phyloP scores from a whole-genome alignment of 2,329 filamentous ascomycete genomes.

The Hypoxylon sp. region DNA sequence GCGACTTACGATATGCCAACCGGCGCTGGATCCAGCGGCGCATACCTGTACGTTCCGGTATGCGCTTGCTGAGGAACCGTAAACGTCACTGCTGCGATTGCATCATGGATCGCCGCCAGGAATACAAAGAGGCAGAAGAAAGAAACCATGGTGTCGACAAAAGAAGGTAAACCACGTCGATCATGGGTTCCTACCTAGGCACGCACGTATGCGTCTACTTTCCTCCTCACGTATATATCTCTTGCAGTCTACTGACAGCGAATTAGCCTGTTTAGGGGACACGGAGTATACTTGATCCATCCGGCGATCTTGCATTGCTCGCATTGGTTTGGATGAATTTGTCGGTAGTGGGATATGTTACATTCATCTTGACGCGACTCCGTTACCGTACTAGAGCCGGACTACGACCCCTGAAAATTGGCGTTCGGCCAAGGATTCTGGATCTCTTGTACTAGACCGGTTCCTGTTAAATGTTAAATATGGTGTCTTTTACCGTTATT shows the following conservation, averaged over 20 bases:
- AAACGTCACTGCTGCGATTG: constrained; percentile 44
- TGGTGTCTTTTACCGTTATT: too few species aligned
- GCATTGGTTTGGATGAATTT: constrained; percentile 12
- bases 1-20: constrained; percentile 54
- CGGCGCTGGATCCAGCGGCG: constrained; percentile 51
- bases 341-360: constrained; percentile 8
- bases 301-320: constrained; percentile 2
- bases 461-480: too few species aligned
- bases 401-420: neutral
- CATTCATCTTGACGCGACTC: constrained; percentile 3
- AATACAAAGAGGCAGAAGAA: constrained; percentile 5
- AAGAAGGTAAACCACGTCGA: constrained; percentile 3
- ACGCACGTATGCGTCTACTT: too few species aligned
- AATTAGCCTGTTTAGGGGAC: constrained; percentile 25
- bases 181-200: constrained; percentile 4
- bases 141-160: constrained; percentile 13
- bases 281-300: neutral
- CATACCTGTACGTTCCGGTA: constrained; percentile 40
- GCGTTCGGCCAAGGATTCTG: neutral
- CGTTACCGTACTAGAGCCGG: neutral
- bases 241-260: neutral
- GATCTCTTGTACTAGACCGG: neutral
- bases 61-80: constrained; percentile 44
- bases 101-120: constrained; percentile 21
- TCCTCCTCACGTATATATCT: neutral